Percentiles rank a stretch among this genome's conserved stretches.
These are phyloP conservation scores for Psilocybe sp. DNA, from an alignment of 768 basidiomycete genomes.

Conservation along the genomic window DNA sequence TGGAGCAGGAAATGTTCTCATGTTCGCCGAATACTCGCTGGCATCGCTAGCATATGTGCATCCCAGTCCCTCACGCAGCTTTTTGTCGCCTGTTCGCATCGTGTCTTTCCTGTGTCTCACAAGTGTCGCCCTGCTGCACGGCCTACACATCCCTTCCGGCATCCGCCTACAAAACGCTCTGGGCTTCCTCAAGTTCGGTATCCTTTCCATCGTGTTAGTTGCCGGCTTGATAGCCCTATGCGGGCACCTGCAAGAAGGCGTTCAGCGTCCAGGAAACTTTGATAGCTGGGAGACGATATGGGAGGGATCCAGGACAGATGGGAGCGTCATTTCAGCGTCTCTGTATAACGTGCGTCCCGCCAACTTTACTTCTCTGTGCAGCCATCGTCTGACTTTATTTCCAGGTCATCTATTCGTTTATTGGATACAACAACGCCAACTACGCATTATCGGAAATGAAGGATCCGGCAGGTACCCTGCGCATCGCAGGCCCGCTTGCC, in stretches of 20 bases:
- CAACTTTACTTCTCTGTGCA: too few species aligned
- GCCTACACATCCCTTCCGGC: slow-evolving; percentile 43
- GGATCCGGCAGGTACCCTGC: slow-evolving; percentile 60
- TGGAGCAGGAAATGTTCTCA: slow-evolving; percentile 39
- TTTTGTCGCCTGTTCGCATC: slow-evolving; percentile 19
- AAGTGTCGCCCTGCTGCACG: slow-evolving; percentile 33
- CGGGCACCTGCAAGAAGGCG: slow-evolving; percentile 21
- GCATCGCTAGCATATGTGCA: slow-evolving; percentile 19
- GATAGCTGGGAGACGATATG: slow-evolving; percentile 18
- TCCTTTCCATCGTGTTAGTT: slow-evolving; percentile 41
- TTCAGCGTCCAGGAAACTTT: slow-evolving; percentile 28
- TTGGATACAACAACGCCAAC: slow-evolving; percentile 66
- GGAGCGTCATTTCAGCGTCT: slow-evolving; percentile 46
- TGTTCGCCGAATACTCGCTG: slow-evolving; percentile 51
- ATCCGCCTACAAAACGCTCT: slow-evolving; percentile 57
- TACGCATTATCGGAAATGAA: slow-evolving; percentile 64
- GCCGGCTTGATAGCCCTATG: slow-evolving; percentile 42
- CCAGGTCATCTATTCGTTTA: slow-evolving; percentile 49
- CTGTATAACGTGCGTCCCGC: slow-evolving; percentile 42
- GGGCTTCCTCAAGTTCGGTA: slow-evolving; percentile 51
- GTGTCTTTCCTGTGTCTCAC: slow-evolving; percentile 28
- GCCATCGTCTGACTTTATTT: background rate
- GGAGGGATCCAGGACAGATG: slow-evolving; percentile 38
- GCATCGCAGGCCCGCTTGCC: slow-evolving; percentile 62
- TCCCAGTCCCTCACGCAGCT: slow-evolving; percentile 5